Evolutionary conservation across 2,329 filamentous ascomycete genomes (phyloP), one percentile per base, ranked within the genome.

Genomic region (Phialemoniopsis sp.): DNA sequence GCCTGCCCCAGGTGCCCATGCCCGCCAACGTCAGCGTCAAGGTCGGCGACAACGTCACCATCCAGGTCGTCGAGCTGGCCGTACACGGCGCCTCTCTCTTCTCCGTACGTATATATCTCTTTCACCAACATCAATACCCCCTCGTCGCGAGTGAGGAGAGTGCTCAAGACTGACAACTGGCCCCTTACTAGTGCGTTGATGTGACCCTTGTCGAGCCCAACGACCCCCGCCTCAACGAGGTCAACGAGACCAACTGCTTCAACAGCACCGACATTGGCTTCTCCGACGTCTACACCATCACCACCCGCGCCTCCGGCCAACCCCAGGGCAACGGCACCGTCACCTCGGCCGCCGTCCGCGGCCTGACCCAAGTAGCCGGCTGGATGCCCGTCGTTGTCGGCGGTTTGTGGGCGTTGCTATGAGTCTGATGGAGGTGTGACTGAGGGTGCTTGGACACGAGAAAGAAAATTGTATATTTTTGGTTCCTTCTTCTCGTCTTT

Each of bases 21-120:
- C 93, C 93, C 0, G 71, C 68, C 6, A 85, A 86, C 52, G 67
- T 81, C 33, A 79, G 66, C 1, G 84, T 89, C 34, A 81, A 86
- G 36, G 67, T 82, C 0, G 93, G 93, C n/a, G 87, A 95, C 65
- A 82, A 87, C 57, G 89, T 89, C 17, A 95, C 90, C 0, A 93
- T 96, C 42, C 90, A 96, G 58, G 64, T 95, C 4, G 82, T 96
- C 18, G 88, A 95, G 69, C 65, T 80, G 8, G 90, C 90, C 13
- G 69, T 87, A 43, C 89, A 95, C 56, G 90, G 90, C 4, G 90
- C 88, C 2, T 74, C 87, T 5, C 63, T 96, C 30, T 95, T 84
- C 57, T 89, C 86, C 45, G 87, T 90, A 70, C 50, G 83, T n/a
- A n/a, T n/a, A n/a, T n/a, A n/a, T n/a, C n/a, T n/a, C n/a, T n/a